Conservation (phyloP, 2,329 filamentous ascomycete species). For the Massarina eburnea region DNA sequence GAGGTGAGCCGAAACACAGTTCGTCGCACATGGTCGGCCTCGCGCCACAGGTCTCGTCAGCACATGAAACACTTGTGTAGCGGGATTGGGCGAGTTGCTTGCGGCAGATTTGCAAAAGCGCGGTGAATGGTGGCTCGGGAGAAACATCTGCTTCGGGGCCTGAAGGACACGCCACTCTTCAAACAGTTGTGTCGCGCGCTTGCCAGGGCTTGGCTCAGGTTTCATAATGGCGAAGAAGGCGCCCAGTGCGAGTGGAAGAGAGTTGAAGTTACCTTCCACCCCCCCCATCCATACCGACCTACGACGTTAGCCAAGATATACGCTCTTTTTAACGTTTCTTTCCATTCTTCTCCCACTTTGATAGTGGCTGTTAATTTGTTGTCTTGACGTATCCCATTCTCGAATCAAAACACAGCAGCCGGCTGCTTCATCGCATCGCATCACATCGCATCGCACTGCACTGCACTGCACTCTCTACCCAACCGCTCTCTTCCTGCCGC, state of each 20-base stretch:
- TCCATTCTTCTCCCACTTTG: slow-evolving; percentile 3
- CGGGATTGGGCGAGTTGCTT: background rate
- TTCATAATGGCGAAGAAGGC: background rate
- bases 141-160: too few relatives aligned
- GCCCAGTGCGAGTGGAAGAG: too few relatives aligned
- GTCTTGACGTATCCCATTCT: background rate
- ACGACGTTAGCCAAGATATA: too few relatives aligned
- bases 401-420: too few relatives aligned
- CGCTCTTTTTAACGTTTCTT: background rate
- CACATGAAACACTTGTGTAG: background rate
- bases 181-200: slow-evolving; percentile 7
- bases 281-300: background rate
- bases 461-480: too few relatives aligned
- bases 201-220: slow-evolving; percentile 5
- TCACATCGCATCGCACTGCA: background rate
- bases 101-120: background rate
- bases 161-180: slow-evolving; percentile 8
- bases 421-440: slow-evolving; percentile 6
- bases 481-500: background rate
- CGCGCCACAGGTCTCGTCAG: background rate
- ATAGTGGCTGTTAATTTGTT: slow-evolving; percentile 6
- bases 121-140: background rate
- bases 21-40: background rate
- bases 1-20: background rate
- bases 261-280: background rate